Conservation (phyloP, 2,329 filamentous ascomycete species). For the Colletotrichum paranaense region DNA sequence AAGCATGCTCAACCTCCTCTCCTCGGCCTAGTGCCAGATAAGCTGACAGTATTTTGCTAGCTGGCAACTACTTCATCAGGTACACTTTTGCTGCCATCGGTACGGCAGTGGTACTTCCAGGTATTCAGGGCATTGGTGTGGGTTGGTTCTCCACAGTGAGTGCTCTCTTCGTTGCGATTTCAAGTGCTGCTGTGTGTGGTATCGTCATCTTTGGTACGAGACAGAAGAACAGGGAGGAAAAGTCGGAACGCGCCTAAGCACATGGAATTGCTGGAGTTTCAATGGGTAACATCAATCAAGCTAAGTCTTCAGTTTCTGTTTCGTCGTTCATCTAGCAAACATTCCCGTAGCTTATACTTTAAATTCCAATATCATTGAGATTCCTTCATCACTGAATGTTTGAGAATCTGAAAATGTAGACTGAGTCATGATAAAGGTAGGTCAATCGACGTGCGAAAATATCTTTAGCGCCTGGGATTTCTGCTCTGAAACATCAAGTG, state of each 20-base stretch:
- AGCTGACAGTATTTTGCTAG: slow-evolving; percentile 42
- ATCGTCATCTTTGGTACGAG: slow-evolving; percentile 25
- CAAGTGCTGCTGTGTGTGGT: slow-evolving; percentile 26
- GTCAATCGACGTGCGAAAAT: too few relatives aligned
- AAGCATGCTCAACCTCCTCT: not conserved
- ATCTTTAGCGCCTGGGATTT: not conserved
- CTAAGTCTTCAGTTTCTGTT: not conserved
- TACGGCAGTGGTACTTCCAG: slow-evolving; percentile 78
- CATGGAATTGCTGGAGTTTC: not conserved
- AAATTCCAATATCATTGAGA: not conserved
- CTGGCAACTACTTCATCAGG: slow-evolving; percentile 82
- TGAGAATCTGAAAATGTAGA: too few relatives aligned
- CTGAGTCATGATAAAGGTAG: too few relatives aligned
- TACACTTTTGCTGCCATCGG: slow-evolving; percentile 80
- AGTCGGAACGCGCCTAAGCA: slow-evolving; percentile 1
- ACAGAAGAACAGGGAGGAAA: not conserved
- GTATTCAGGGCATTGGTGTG: slow-evolving; percentile 77
- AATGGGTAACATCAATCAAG: not conserved
- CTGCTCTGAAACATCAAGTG: not conserved
- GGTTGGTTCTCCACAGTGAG: slow-evolving; percentile 84
- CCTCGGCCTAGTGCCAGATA: too few relatives aligned
- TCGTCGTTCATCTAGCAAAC: not conserved
- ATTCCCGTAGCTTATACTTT: not conserved
- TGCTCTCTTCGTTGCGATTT: slow-evolving; percentile 26
- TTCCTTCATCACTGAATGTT: not conserved